Conservation (phyloP, 2,329 filamentous ascomycete genomes). For the Pseudocercospora cruenta region DNA sequence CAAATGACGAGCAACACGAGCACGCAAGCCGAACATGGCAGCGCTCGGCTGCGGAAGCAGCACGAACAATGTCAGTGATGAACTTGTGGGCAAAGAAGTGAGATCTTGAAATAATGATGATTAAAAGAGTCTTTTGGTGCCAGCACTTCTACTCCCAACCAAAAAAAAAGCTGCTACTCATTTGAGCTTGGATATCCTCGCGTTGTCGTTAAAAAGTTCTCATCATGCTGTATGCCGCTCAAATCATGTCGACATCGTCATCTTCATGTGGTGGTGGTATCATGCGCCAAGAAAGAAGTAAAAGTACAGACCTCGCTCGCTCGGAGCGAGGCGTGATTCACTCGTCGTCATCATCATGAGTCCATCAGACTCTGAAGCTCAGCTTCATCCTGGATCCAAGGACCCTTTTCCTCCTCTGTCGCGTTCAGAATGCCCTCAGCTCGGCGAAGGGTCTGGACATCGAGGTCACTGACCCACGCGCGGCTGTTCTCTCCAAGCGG, state of each 20-base stretch:
- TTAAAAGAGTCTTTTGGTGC: slow-evolving; percentile 1
- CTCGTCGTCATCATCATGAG: slow-evolving; percentile 16
- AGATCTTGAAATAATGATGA: neutral
- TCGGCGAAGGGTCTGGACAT: slow-evolving; percentile 84
- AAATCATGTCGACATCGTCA: slow-evolving; percentile 4
- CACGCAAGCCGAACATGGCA: too few relatives aligned
- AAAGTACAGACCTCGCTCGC: slow-evolving; percentile 11
- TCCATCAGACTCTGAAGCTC: slow-evolving; percentile 63
- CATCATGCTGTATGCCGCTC: slow-evolving; percentile 13
- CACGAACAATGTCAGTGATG: too few relatives aligned
- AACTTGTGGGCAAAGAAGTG: too few relatives aligned
- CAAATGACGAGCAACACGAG: too few relatives aligned
- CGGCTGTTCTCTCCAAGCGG: slow-evolving; percentile 70
- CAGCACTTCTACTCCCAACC: neutral
- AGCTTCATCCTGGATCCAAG: slow-evolving; percentile 73
- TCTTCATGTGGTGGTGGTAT: slow-evolving; percentile 6
- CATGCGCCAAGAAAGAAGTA: slow-evolving; percentile 6
- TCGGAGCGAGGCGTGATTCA: slow-evolving; percentile 6
- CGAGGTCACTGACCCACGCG: slow-evolving; percentile 87
- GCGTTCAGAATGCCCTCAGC: slow-evolving; percentile 82
- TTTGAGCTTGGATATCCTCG: slow-evolving; percentile 5
- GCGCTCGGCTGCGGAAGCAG: too few relatives aligned
- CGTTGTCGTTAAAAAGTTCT: neutral
- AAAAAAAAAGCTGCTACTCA: neutral
- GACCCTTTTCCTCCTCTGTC: slow-evolving; percentile 83